Conservation (phyloP, 495 filamentous ascomycete species). For the Penicillium roqueforti region DNA sequence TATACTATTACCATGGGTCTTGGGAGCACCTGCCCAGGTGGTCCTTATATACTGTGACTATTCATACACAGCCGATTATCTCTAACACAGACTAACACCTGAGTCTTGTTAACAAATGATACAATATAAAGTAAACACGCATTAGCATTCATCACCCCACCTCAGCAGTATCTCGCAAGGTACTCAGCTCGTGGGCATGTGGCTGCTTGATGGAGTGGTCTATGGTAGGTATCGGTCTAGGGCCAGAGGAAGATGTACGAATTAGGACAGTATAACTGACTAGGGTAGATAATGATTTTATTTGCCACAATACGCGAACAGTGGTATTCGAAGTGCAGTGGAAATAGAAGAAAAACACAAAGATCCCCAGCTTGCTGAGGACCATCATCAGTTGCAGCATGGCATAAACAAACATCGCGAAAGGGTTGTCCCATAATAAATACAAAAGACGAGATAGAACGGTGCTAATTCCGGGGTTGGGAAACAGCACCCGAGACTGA, state of each 20-base stretch:
- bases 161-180: no score
- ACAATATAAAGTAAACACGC: no score
- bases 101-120: no score
- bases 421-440: neutral
- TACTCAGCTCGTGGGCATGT: no score
- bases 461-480: conserved; percentile 1
- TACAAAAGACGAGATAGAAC: conserved; percentile 1
- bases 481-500: neutral
- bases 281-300: neutral
- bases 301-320: conserved; percentile 14
- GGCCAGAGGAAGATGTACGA: neutral
- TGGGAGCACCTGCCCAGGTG: no score
- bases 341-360: neutral
- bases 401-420: conserved; percentile 1
- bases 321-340: conserved; percentile 19
- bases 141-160: no score
- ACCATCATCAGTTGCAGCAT: conserved; percentile 8
- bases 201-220: no score
- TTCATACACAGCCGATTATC: no score
- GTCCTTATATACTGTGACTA: no score
- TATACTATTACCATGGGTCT: no score
- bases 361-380: conserved; percentile 10
- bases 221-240: neutral
- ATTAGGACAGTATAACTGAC: neutral
- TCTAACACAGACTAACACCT: no score